Base-by-base conservation (phyloP, 2,329 filamentous ascomycete genomes). In the Claviceps purpurea region DNA sequence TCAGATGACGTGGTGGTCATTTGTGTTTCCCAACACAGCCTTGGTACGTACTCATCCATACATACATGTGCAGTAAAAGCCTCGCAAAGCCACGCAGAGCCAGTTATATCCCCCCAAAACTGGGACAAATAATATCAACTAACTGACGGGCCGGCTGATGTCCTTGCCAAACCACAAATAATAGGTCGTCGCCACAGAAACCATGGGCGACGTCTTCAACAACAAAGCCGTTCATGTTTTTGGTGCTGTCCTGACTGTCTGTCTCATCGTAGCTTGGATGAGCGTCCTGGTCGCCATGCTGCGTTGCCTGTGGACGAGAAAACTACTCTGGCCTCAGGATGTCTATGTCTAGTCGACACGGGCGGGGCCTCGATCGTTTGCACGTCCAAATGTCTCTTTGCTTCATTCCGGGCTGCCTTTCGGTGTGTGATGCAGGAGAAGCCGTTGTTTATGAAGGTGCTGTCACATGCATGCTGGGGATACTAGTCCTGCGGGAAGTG, bases 1-100 rank as follows among this genome's bases (percentile, higher is more conserved):
- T 61, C 83, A 85, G 18, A 90, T 93, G 85, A 87, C 83, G 1
- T 94, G 87, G 82, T 93, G 84, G 67, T 87, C 81, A 3, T 91
- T 90, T 65, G 76, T 90, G 5, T 90, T 90, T 60, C 86, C 87
- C 2, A 89, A 90, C 59, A 90, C 86, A 0, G 85, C 84, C 0
- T 68, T 89, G 54, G 78, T 67, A 61, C 49, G 63, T 50, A 24
- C 37, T n/a, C 22, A 22, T 22, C 22, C 22, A 22, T 22, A 22
- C 3, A 45, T 14, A 22, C 14, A 26, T 11, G n/a, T n/a, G n/a
- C n/a, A n/a, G 3, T 20, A 14, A 22, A 11, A 43, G 20, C 8
- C 8, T 30, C 26, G 2, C 8, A 30, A 30, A 30, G 26, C 3
- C 26, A 30, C 26, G 10, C 8, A 30, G 26, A 10, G 8, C 26